phyloP scores from a whole-genome alignment of 1,139 yeast genomes.

The Pichia sp. region DNA sequence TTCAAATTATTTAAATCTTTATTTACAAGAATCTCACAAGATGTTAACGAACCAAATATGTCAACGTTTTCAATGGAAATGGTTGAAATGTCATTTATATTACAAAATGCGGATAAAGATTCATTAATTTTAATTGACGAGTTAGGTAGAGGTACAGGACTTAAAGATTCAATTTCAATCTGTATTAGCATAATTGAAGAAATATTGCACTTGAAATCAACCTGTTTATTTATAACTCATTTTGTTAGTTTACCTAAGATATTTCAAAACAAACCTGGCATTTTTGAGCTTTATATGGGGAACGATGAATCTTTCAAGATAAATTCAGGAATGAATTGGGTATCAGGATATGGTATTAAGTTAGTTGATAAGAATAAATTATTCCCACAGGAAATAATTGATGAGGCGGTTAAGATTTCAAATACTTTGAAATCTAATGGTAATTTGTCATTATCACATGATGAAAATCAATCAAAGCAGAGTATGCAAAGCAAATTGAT shows the following conservation, averaged over 20 bases:
- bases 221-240: slow-evolving; percentile 36
- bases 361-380: slow-evolving; percentile 25
- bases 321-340: slow-evolving; percentile 20
- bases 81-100: slow-evolving; percentile 40
- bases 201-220: slow-evolving; percentile 25
- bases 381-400: slow-evolving; percentile 25
- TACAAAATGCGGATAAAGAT: slow-evolving; percentile 30
- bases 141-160: slow-evolving; percentile 44
- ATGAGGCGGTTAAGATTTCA: slow-evolving; percentile 28
- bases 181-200: slow-evolving; percentile 35
- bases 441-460: neutral
- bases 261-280: slow-evolving; percentile 18
- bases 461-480: neutral
- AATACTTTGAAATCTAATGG: slow-evolving; percentile 16
- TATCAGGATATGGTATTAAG: slow-evolving; percentile 29
- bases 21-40: slow-evolving; percentile 42
- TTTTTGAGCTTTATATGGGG: slow-evolving; percentile 26
- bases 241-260: slow-evolving; percentile 34
- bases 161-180: slow-evolving; percentile 37
- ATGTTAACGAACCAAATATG: slow-evolving; percentile 34
- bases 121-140: slow-evolving; percentile 45
- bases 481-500: slow-evolving; percentile 5
- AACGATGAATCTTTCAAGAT: slow-evolving; percentile 27
- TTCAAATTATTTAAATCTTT: slow-evolving; percentile 37
- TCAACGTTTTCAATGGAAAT: slow-evolving; percentile 47